These are phyloP conservation scores for Colletotrichum neosansevieriae DNA, from an alignment of 2,329 filamentous ascomycete genomes.

Conservation along the genomic window DNA sequence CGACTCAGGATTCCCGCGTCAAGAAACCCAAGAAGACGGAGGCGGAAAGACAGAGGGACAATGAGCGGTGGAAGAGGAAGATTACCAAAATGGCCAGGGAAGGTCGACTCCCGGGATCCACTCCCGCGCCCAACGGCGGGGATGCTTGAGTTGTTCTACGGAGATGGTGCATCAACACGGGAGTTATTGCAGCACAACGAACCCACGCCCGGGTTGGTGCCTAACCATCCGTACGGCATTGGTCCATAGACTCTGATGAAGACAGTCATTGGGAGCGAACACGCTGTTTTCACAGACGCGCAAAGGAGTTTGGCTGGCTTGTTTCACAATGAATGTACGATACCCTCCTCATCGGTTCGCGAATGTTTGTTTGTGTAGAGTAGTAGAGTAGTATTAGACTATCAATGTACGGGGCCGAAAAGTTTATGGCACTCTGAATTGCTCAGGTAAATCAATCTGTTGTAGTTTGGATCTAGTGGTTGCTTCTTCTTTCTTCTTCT, in stretches of 20 bases:
- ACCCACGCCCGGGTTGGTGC: not conserved
- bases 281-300: too few relatives aligned
- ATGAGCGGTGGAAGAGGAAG: conserved; percentile 10
- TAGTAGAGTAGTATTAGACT: conserved; percentile 8
- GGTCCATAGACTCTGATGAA: not conserved
- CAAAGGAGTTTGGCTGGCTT: too few relatives aligned
- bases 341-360: not conserved
- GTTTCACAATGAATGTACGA: not conserved
- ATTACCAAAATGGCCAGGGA: conserved; percentile 27
- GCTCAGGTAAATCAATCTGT: conserved; percentile 25
- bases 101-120: conserved; percentile 25
- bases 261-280: too few relatives aligned
- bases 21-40: conserved; percentile 33
- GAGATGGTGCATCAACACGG: not conserved
- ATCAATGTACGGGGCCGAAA: conserved; percentile 1
- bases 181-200: not conserved
- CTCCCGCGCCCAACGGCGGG: conserved; percentile 17
- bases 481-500: not conserved
- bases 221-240: not conserved
- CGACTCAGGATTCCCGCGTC: conserved; percentile 28
- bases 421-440: conserved; percentile 11
- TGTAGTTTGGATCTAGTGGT: conserved; percentile 32
- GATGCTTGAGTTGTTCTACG: not conserved
- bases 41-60: conserved; percentile 15
- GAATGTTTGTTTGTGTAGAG: not conserved